Evolutionary conservation across 2,329 filamentous ascomycete species (phyloP), one percentile per base, ranked within the genome.

Genomic region (Geoglossum cookeanum): DNA sequence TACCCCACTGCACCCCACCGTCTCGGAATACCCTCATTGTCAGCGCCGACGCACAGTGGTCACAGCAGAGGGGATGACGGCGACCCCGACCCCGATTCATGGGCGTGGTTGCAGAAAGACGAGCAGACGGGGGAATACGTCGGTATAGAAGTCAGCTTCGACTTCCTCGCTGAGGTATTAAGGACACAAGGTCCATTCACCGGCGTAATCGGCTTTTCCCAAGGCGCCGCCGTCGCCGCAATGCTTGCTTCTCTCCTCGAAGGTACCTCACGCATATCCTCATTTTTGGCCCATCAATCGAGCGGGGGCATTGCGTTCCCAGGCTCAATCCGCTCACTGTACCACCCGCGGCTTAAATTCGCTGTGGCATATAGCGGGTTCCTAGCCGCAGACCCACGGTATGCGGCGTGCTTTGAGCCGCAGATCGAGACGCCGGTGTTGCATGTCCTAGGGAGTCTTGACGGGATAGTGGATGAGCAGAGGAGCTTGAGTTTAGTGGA

Each of bases 381-480:
- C 67, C 78, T 74, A 39, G 80, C 85, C 0, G 73, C 78, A 1
- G 77, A 80, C 42, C 69, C 74, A 15, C 70, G 78, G 47, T 82
- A 94, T 66, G 68, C 68, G 44, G 86, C 79, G 56, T 82, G 87
- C 60, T 94, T 87, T 66, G 78, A 87, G 63, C 87, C 87, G 15
- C 76, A 78, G 66, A 83, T 96, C 59, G 68, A 67, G 60, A 95
- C 90, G 59, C 86, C 87, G 0, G 80, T 85, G 60, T 68, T 94
- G 69, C 88, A 95, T 71, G 84, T 89, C 63, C 68, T 95, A 30
- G 91, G 91, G 0, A 84, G 81, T 57, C 72, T 95, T 63, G 91
- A 96, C 71, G 87, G 84, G 2, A 87, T 96, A 0, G 90, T 97
- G 0, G 86, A 89, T 35, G 90, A 96, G 72, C 69, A 70, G 56